Conservation (phyloP, 352 stramenopile genomes). For the Halophytophthora batemanensis region DNA sequence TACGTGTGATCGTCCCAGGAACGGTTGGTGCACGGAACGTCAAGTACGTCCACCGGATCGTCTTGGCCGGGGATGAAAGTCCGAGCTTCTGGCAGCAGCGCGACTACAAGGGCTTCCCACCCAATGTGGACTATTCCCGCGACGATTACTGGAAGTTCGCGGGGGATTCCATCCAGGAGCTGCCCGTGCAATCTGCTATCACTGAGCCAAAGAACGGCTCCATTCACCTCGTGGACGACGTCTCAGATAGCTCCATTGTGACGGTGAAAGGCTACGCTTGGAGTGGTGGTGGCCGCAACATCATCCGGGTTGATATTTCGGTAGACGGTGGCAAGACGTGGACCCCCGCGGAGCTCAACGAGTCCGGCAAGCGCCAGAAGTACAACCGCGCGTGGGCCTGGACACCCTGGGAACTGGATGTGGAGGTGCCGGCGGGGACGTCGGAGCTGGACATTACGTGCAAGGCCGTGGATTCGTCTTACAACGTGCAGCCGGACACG, state of each 20-base stretch:
- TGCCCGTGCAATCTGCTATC: constrained; percentile 90
- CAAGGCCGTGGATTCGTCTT: constrained; percentile 94
- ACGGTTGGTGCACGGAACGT: constrained; percentile 94
- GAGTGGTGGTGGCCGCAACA: constrained; percentile 92
- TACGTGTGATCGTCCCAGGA: constrained; percentile 96
- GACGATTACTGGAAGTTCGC: constrained; percentile 83
- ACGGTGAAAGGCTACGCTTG: constrained; percentile 94
- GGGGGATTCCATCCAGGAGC: constrained; percentile 88
- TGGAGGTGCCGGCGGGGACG: constrained; percentile 81
- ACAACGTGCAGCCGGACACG: constrained; percentile 96
- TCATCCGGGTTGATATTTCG: constrained; percentile 96
- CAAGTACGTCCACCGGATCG: constrained; percentile 96
- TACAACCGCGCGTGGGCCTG: constrained; percentile 93
- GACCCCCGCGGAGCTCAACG: constrained; percentile 83
- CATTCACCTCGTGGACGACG: constrained; percentile 46
- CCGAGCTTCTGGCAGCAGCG: constrained; percentile 91
- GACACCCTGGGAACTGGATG: constrained; percentile 94
- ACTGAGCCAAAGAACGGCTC: constrained; percentile 74
- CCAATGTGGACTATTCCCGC: constrained; percentile 84
- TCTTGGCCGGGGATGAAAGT: constrained; percentile 75
- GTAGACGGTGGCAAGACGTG: constrained; percentile 93
- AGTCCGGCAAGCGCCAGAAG: constrained; percentile 80
- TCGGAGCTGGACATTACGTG: constrained; percentile 87
- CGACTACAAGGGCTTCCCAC: constrained; percentile 90
- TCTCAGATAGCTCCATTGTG: constrained; percentile 65